These are phyloP conservation scores for Acrocalymma vagum DNA, from an alignment of 2,329 filamentous ascomycete genomes.

Conservation along the genomic window DNA sequence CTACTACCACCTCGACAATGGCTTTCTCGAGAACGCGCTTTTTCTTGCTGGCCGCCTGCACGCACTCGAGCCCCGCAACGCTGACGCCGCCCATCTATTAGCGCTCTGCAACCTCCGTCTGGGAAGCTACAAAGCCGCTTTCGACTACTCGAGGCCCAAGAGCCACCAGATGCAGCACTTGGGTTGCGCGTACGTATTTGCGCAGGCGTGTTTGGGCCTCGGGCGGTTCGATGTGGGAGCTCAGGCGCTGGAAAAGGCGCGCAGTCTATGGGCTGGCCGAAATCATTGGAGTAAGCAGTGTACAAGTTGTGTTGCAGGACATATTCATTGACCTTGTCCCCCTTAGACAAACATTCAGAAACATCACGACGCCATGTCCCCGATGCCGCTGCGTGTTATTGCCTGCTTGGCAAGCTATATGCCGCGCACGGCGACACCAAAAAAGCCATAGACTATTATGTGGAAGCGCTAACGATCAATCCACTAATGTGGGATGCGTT, in stretches of 20 bases:
- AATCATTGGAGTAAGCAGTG: constrained; percentile 75
- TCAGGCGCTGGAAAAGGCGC: constrained; percentile 82
- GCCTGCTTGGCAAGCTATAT: constrained; percentile 87
- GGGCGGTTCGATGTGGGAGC: constrained; percentile 84
- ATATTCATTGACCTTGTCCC: constrained; percentile 16
- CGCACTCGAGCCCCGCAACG: constrained; percentile 82
- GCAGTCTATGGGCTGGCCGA: constrained; percentile 76
- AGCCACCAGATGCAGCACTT: constrained; percentile 78
- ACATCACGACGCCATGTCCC: constrained; percentile 77
- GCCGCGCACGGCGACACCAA: constrained; percentile 80
- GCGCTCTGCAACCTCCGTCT: constrained; percentile 85
- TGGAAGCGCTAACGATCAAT: constrained; percentile 87
- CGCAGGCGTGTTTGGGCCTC: constrained; percentile 83
- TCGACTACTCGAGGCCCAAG: constrained; percentile 78
- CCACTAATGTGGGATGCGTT: constrained; percentile 99
- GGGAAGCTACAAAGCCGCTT: constrained; percentile 84
- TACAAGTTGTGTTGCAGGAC: neutral
- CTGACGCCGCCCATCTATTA: constrained; percentile 83
- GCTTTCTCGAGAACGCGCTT: constrained; percentile 86
- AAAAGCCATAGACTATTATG: constrained; percentile 85
- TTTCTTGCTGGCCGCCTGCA: constrained; percentile 90
- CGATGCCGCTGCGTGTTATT: constrained; percentile 84
- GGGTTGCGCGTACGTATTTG: constrained; percentile 90
- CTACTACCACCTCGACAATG: constrained; percentile 85
- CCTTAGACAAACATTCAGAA: constrained; percentile 74